Evolutionary conservation across 495 filamentous ascomycete species (phyloP), one percentile per base, ranked within the genome.

Genomic region (Neurospora pannonica): DNA sequence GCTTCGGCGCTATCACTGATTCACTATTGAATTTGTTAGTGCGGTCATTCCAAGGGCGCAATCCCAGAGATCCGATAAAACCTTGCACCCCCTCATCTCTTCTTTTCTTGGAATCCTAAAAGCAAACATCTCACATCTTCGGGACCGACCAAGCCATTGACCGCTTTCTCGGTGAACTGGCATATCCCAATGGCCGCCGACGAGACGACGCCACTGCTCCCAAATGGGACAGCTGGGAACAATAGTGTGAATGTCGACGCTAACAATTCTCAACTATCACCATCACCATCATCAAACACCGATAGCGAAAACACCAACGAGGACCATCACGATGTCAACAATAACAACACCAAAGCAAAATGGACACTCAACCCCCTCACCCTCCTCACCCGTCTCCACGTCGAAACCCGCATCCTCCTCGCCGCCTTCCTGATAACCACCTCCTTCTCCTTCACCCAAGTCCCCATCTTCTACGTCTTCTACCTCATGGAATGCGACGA

Each of bases 391-490:
- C 54, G 28, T 7, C 38, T 71, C 0, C 36, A 78, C 62, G 78
- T 82, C 73, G 84, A 85, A 72, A 83, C 83, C 39, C 83, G 84
- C 17, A 84, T 86, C 62, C 74, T 90, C 2, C 77, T 89, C 6
- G 82, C 85, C 71, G 86, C 83, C 3, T 89, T 89, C 74, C 79
- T 89, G 38, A 86, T 90, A 73, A 84, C 87, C 2, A 81, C 89
- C 19, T 86, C 87, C 8, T 88, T 89, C 72, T 87, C 84, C 74
- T 85, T 87, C 70, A 90, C 88, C 3, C 88, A 90, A 74, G 87
- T 89, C 31, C 88, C 88, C 38, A 82, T 90, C 37, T 85, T 89
- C 73, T 89, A 89, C 74, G 87, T 85, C 19, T 89, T 90, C 73
- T 84, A 87, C 54, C 75, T 88, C 24, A 89, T 90, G 88, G 85